Evolutionary conservation across 2,329 filamentous ascomycete genomes (phyloP).

Genomic region (Fusarium lyarnte): DNA sequence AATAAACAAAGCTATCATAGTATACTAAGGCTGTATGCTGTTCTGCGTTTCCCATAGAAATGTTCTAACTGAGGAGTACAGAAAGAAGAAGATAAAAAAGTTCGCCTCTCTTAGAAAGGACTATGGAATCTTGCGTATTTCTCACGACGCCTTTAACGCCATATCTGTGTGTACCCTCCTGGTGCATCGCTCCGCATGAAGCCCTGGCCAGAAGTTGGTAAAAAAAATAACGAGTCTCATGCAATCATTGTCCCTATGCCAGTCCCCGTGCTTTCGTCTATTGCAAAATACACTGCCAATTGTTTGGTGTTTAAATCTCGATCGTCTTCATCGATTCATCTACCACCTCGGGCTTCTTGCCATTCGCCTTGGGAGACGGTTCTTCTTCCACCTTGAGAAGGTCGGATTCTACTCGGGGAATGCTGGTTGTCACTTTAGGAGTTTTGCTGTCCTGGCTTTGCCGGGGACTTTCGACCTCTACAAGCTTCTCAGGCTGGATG

Average conservation of each 20-base stretch:
- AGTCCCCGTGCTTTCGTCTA: constrained; percentile 39
- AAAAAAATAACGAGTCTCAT: constrained; percentile 41
- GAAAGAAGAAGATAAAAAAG: constrained; percentile 18
- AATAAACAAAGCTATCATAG: constrained; percentile 27
- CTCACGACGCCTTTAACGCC: constrained; percentile 44
- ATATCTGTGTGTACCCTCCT: constrained; percentile 35
- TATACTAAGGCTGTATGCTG: constrained; percentile 34
- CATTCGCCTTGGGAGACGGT: constrained; percentile 46
- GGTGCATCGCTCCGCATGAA: constrained; percentile 35
- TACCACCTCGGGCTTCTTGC: constrained; percentile 55
- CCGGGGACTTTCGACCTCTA: constrained; percentile 66
- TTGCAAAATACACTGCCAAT: constrained; percentile 28
- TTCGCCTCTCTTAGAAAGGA: constrained; percentile 31
- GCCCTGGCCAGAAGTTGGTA: constrained; percentile 52
- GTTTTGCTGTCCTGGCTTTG: constrained; percentile 55
- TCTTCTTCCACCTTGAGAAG: constrained; percentile 44
- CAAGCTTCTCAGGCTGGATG: constrained; percentile 60
- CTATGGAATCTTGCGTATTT: constrained; percentile 39
- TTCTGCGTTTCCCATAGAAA: constrained; percentile 10
- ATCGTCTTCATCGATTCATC: constrained; percentile 70
- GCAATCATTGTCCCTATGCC: constrained; percentile 44
- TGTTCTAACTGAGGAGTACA: constrained; percentile 2
- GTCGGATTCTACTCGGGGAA: constrained; percentile 49
- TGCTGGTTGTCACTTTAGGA: constrained; percentile 45
- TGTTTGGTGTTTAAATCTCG: constrained; percentile 58